Conservation (phyloP, 345 rosid species). For the Eutrema heterophyllum region DNA sequence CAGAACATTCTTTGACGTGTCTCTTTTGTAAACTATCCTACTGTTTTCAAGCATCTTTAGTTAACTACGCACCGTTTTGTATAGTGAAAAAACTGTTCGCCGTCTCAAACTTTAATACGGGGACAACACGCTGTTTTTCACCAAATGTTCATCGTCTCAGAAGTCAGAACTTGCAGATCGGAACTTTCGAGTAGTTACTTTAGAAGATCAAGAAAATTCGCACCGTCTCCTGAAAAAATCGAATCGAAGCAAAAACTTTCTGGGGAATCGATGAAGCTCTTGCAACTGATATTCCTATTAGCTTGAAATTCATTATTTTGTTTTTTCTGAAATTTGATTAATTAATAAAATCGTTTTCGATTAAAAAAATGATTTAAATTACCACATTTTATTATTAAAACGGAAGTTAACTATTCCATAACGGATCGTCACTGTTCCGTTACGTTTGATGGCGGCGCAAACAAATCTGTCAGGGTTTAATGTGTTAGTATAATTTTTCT, state of each 20-base stretch:
- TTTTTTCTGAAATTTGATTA: no score
- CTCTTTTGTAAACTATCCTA: background rate
- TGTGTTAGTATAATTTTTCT: no score
- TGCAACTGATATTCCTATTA: constrained; percentile 52
- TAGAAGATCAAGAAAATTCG: constrained; percentile 1
- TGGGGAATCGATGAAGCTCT: constrained; percentile 51
- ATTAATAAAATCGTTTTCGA: no score
- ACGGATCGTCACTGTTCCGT: no score
- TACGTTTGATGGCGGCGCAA: no score
- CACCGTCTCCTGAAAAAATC: background rate
- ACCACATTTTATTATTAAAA: no score
- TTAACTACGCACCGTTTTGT: constrained; percentile 14
- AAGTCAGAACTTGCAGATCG: background rate
- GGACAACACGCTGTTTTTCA: constrained; percentile 3
- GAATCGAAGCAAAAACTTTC: constrained; percentile 7
- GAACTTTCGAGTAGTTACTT: constrained; percentile 4
- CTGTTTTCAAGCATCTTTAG: background rate
- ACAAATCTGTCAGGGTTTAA: no score
- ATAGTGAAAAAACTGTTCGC: background rate
- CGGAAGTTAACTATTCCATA: no score
- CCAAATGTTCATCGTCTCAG: background rate
- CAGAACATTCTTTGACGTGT: background rate
- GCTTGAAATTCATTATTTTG: no score
- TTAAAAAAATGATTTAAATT: no score
- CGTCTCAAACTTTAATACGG: background rate